Base-by-base conservation (phyloP, 1,284 basidiomycete species). In the Naganishia sp. region DNA sequence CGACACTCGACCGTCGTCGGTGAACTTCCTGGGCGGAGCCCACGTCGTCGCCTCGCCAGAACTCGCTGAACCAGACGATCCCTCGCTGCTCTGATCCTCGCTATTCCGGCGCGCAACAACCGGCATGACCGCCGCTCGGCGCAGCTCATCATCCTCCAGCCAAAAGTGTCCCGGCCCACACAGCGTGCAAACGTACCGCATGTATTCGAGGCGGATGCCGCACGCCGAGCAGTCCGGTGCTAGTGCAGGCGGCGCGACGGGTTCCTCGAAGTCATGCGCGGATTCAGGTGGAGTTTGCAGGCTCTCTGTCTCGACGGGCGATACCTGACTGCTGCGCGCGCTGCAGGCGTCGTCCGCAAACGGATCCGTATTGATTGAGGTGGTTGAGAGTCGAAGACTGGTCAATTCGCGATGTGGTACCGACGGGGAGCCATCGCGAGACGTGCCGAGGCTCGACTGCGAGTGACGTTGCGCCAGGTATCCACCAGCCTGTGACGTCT, bases 181-280 rank as follows among this genome's bases (percentile, higher is more conserved):
- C 25, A 87, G 88, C 7, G 87, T 84, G 74, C 92, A 95, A 16
- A 93, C 87, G 75, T 94, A 94, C 56, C 90, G 87, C 77, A 94
- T 87, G 23, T 86, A 83, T 66, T 92, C 88, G 10, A 95, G 81
- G 5, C 86, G 74, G 0, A 84, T 76, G 16, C 88, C 88, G 72
- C 92, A 95, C 36, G 86, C 85, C 0, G 90, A 92, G 77, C 92
- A 94, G 68, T 86, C 85, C 0, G 90, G 90, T 6, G 90, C 85
- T 42, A 86, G 82, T 18, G 85, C 84, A 1, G 86, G 84, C 3
- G 86, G 85, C 0, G 81, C 78, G 31, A 77, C 83, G 7, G 77
- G 73, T 50, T 77, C 75, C n/a, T 73, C 72, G 5, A 70, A 78
- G 73, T 82, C 87, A 42, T 83, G 83, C 4, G 86, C 77, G 1